These are phyloP conservation scores for Melaleuca quinquenervia DNA, from an alignment of 345 rosid species.

Conservation along the genomic window DNA sequence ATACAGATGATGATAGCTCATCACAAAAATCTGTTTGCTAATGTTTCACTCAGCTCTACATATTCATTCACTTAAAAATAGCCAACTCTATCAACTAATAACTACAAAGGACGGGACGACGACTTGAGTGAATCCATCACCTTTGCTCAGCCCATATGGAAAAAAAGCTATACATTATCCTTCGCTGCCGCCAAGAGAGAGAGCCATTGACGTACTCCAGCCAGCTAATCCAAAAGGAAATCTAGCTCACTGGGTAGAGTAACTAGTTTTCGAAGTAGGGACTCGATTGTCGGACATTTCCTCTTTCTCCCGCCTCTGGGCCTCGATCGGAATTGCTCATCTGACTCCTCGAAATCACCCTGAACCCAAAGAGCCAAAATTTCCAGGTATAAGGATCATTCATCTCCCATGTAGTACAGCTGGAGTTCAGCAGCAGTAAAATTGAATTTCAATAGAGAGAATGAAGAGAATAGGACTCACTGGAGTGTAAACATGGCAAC, in stretches of 20 bases:
- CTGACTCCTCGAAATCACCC: conserved; percentile 72
- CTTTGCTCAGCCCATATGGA: not conserved
- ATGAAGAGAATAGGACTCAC: conserved; percentile 26
- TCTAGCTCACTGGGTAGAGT: conserved; percentile 13
- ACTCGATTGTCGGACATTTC: conserved; percentile 37
- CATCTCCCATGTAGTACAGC: too few relatives aligned
- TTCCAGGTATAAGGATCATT: too few relatives aligned
- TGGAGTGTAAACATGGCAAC: conserved; percentile 34
- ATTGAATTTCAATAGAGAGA: not conserved
- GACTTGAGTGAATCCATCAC: not conserved
- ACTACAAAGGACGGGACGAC: not conserved
- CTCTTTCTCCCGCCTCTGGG: conserved; percentile 87
- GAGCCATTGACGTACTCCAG: not conserved
- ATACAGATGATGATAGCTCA: not conserved
- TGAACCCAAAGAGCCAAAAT: conserved; percentile 8
- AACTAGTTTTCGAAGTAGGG: conserved; percentile 52
- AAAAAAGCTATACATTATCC: not conserved
- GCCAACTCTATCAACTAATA: not conserved
- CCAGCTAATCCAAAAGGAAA: too few relatives aligned
- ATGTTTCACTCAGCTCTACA: not conserved
- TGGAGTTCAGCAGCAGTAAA: not conserved
- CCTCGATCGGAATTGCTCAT: conserved; percentile 50
- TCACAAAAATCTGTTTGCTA: not conserved
- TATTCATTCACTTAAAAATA: not conserved
- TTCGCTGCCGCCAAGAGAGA: not conserved